Evolutionary conservation across 495 filamentous ascomycete genomes (phyloP), one percentile per base, ranked within the genome.

Genomic region (Podospora appendiculata): DNA sequence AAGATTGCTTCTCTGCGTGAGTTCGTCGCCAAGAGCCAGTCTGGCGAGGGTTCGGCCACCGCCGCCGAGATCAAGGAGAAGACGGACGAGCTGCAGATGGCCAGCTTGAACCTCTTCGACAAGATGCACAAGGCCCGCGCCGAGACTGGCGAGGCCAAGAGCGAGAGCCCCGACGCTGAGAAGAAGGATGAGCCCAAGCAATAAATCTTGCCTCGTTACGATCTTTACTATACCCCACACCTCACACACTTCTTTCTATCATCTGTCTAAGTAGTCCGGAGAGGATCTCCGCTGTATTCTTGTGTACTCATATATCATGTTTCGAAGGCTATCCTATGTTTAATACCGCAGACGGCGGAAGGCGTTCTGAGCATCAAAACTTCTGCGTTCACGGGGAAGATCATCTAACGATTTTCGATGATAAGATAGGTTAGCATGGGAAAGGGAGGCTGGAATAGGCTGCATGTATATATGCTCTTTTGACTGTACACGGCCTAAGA

Each of bases 111-210:
- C 70, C 83, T 97, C 58, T 98, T 98, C 73, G 93, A 97, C 79
- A 96, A 98, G 86, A 95, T 98, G 89, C 93, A 98, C 84, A 94
- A 94, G 80, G 90, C 94, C 46, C 82, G 89, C 57, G 62, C 70
- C 58, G 89, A 91, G 78, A 62, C 70, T 7, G 59, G 70, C 52
- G 79, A 88, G 70, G 43, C 49, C 36, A 35, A 17, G 11, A 13
- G 36, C 50, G 35, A 38, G 19, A 69, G 80, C 69, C 72, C 81
- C 53, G 85, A 92, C 73, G 84, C 86, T 55, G 90, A 96, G 82
- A 94, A 90, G 77, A 93, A 95, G 80, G 73, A 75, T 44, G 71
- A 76, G 65, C 62, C 68, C 73, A 80, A 79, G 71, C 66, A 67
- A 50, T 75, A 50, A 51, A 42, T 14, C 1, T 10, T 8, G 50